phyloP scores from a whole-genome alignment of 2,329 filamentous ascomycete genomes.

The Aureobasidium vineae region DNA sequence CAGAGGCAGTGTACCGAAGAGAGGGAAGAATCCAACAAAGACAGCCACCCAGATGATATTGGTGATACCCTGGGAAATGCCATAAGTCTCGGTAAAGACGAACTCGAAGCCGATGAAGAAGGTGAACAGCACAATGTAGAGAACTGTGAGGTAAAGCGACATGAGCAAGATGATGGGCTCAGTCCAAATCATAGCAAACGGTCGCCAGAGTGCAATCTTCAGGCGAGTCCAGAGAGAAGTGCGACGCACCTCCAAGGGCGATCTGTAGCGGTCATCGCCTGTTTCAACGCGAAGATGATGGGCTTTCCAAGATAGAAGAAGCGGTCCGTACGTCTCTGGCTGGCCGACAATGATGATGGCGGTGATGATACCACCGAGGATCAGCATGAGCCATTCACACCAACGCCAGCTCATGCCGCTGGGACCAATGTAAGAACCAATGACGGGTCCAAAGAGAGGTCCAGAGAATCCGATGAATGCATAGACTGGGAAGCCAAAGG shows the following conservation, averaged over 20 bases:
- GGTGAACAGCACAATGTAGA: slow-evolving; percentile 56
- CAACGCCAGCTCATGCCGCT: slow-evolving; percentile 38
- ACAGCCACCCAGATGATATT: slow-evolving; percentile 50
- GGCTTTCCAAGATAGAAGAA: slow-evolving; percentile 41
- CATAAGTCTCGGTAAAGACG: slow-evolving; percentile 50
- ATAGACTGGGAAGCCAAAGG: slow-evolving; percentile 32
- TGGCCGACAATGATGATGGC: slow-evolving; percentile 43
- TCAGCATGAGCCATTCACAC: slow-evolving; percentile 44
- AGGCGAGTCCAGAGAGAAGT: slow-evolving; percentile 29
- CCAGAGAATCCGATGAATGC: slow-evolving; percentile 29
- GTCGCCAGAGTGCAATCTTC: slow-evolving; percentile 29
- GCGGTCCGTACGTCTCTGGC: slow-evolving; percentile 53
- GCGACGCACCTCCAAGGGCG: slow-evolving; percentile 30
- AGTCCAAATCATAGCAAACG: slow-evolving; percentile 32
- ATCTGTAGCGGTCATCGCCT: slow-evolving; percentile 31
- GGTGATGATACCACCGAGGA: slow-evolving; percentile 36
- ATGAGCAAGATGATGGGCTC: slow-evolving; percentile 51
- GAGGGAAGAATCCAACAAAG: slow-evolving; percentile 42
- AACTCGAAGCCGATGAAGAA: slow-evolving; percentile 54
- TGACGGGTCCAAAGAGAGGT: slow-evolving; percentile 31
- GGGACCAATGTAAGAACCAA: slow-evolving; percentile 29
- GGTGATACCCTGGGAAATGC: slow-evolving; percentile 44
- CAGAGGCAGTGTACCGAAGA: slow-evolving; percentile 16
- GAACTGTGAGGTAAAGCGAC: slow-evolving; percentile 52
- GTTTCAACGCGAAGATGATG: slow-evolving; percentile 36